phyloP scores from a whole-genome alignment of 306 rosid genomes.

The Spatholobus suberectus region DNA sequence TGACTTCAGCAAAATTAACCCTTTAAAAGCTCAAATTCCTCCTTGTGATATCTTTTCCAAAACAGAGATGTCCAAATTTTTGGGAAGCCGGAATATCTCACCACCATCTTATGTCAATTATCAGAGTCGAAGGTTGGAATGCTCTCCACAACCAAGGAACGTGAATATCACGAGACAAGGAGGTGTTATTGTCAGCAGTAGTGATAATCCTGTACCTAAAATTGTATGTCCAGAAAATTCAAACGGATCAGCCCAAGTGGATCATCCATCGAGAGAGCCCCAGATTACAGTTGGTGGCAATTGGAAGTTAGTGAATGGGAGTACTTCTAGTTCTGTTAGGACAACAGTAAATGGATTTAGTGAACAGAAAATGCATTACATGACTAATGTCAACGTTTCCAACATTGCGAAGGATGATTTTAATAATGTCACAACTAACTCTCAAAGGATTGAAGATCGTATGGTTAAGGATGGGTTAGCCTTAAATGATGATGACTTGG shows the following conservation, averaged over 20 bases:
- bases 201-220: constrained; percentile 42
- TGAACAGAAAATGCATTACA: constrained; percentile 45
- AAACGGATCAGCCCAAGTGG: constrained; percentile 48
- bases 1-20: constrained; percentile 58
- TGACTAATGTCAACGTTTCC: constrained; percentile 38
- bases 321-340: constrained; percentile 49
- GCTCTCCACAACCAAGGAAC: constrained; percentile 50
- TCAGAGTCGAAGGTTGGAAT: constrained; percentile 56
- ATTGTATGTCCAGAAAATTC: constrained; percentile 50
- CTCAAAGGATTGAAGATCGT: constrained; percentile 45
- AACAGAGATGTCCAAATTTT: constrained; percentile 75
- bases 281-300: constrained; percentile 44
- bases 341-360: constrained; percentile 52
- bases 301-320: constrained; percentile 47
- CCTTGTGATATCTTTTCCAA: constrained; percentile 74
- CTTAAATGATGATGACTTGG: constrained; percentile 58
- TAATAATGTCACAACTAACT: constrained; percentile 46
- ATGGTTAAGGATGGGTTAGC: constrained; percentile 49
- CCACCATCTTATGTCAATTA: constrained; percentile 59
- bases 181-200: constrained; percentile 36
- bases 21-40: constrained; percentile 87
- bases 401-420: constrained; percentile 36
- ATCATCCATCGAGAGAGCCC: constrained; percentile 46
- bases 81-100: constrained; percentile 61
- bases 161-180: constrained; percentile 39